These are phyloP conservation scores for Hypoxylon sp. DNA, from an alignment of 2,329 filamentous ascomycete species.

Conservation along the genomic window DNA sequence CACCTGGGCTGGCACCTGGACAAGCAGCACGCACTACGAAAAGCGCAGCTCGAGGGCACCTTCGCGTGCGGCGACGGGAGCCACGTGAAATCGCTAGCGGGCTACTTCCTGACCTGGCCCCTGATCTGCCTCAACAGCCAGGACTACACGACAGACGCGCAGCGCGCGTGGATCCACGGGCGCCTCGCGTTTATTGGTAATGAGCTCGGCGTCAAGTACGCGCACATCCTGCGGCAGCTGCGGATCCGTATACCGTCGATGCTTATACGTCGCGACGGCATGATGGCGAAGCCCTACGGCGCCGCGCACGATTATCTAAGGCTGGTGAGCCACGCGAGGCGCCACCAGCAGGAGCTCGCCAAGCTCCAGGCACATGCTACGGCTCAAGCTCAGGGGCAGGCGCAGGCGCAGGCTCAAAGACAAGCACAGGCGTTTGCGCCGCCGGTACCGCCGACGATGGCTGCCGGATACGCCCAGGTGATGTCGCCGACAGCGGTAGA, in stretches of 20 bases:
- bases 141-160: conserved; percentile 70
- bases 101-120: conserved; percentile 71
- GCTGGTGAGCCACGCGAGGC: conserved; percentile 47
- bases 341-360: neutral
- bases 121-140: conserved; percentile 65
- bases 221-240: conserved; percentile 66
- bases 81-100: conserved; percentile 65
- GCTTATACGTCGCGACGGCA: conserved; percentile 67
- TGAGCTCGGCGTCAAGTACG: conserved; percentile 69
- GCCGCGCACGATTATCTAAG: conserved; percentile 59
- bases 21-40: conserved; percentile 51
- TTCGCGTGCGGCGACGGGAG: conserved; percentile 63
- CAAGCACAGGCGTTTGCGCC: conserved; percentile 43
- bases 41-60: conserved; percentile 50
- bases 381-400: neutral
- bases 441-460: conserved; percentile 49
- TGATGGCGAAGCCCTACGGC: conserved; percentile 60
- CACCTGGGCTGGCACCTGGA: conserved; percentile 68
- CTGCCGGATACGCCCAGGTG: conserved; percentile 37
- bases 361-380: no score
- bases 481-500: neutral
- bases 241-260: conserved; percentile 71
- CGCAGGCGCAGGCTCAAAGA: neutral
- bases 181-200: conserved; percentile 66
- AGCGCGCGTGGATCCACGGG: conserved; percentile 67